phyloP scores from a whole-genome alignment of 2,329 filamentous ascomycete species.

The Cladorrhinum sp. region DNA sequence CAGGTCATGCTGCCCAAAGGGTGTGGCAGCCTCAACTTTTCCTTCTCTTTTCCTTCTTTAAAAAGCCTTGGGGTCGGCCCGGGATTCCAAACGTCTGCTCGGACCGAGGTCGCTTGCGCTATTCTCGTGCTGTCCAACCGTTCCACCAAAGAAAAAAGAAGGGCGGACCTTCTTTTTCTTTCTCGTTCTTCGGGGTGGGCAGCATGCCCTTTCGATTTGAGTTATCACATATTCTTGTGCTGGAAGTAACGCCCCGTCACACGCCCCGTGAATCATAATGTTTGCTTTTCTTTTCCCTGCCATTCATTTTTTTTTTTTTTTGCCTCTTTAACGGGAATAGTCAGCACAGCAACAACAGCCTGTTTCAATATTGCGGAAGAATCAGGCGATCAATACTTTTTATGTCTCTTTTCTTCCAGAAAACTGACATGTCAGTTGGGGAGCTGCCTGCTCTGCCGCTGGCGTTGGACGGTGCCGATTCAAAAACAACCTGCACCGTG shows the following conservation, averaged over 20 bases:
- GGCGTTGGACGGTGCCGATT: too few species aligned
- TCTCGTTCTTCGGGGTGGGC: not conserved
- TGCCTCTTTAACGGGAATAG: not conserved
- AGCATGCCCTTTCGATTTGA: not conserved
- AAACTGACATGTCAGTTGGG: not conserved
- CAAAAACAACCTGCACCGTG: not conserved
- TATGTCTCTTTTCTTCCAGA: not conserved
- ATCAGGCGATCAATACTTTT: not conserved
- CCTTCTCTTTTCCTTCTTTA: too few species aligned
- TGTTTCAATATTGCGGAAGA: slow-evolving; percentile 1
- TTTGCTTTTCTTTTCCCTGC: too few species aligned
- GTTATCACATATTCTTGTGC: not conserved
- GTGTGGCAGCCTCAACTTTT: not conserved
- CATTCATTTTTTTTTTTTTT: too few species aligned
- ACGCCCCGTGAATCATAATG: too few species aligned
- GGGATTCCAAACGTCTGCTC: not conserved
- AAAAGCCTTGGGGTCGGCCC: not conserved
- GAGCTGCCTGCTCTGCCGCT: too few species aligned
- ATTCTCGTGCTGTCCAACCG: not conserved
- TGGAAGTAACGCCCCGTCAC: too few species aligned
- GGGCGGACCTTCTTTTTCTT: not conserved
- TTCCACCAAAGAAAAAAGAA: not conserved
- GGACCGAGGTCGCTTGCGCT: not conserved
- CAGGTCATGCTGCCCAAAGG: not conserved
- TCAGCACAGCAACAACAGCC: not conserved